These are phyloP conservation scores for Globisporangium yorkense DNA, from an alignment of 352 stramenopile species.

Conservation along the genomic window DNA sequence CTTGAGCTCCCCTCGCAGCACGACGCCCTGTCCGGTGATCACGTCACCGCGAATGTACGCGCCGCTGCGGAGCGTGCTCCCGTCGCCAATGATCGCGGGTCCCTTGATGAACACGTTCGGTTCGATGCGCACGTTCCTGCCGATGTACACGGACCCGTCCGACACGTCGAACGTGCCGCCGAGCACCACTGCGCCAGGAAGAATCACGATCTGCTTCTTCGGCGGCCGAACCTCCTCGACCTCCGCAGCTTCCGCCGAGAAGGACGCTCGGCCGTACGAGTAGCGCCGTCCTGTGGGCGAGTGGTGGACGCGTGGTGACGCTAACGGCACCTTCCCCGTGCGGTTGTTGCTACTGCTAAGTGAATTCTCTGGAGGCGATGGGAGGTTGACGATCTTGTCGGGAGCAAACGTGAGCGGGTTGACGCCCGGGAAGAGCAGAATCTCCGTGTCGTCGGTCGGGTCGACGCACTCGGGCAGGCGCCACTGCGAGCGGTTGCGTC, in stretches of 20 bases:
- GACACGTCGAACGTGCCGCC: constrained; percentile 67
- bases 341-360: neutral
- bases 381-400: constrained; percentile 56
- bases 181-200: constrained; percentile 34
- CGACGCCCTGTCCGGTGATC: constrained; percentile 50
- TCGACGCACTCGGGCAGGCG: constrained; percentile 38
- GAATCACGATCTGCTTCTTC: constrained; percentile 49
- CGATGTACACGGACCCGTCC: constrained; percentile 61
- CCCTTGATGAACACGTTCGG: constrained; percentile 67
- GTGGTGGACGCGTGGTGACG: constrained; percentile 4
- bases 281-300: constrained; percentile 15
- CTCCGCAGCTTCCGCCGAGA: constrained; percentile 20
- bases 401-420: constrained; percentile 39
- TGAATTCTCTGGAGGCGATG: constrained; percentile 3
- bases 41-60: constrained; percentile 68
- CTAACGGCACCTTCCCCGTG: neutral
- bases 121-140: constrained; percentile 56
- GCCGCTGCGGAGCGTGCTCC: constrained; percentile 51
- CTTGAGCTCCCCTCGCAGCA: constrained; percentile 66
- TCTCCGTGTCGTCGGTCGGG: constrained; percentile 31
- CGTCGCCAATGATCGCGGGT: constrained; percentile 65
- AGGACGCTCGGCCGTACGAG: constrained; percentile 25
- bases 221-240: constrained; percentile 10
- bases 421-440: constrained; percentile 51
- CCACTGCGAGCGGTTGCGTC: constrained; percentile 26